A percentile compares a stretch with the other conserved stretches of the same genome.
These are phyloP conservation scores for Suillus bovinus DNA, from an alignment of 768 basidiomycete species.

Conservation along the genomic window DNA sequence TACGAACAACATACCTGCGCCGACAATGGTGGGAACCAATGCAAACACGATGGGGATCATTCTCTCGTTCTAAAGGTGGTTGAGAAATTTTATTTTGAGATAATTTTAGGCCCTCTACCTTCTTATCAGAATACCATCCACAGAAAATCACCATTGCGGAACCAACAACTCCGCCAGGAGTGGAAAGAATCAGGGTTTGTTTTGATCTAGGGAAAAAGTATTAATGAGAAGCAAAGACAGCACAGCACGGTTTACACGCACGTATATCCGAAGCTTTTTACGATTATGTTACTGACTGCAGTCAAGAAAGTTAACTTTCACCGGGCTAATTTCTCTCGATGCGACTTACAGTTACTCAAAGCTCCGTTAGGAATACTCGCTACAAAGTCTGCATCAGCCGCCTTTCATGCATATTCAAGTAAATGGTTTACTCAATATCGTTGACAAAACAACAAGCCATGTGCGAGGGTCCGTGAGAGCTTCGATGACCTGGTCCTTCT, in stretches of 20 bases:
- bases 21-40: conserved; percentile 58
- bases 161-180: conserved; percentile 54
- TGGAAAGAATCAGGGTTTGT: conserved; percentile 59
- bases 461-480: conserved; percentile 58
- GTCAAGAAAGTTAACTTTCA: background rate
- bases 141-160: conserved; percentile 50
- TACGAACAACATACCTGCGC: conserved; percentile 40
- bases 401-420: background rate
- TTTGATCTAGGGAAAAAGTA: conserved; percentile 43
- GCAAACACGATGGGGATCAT: conserved; percentile 63
- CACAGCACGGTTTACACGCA: conserved; percentile 29
- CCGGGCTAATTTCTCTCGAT: background rate
- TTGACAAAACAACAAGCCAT: conserved; percentile 62
- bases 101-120: conserved; percentile 34
- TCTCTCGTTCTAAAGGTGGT: conserved; percentile 46
- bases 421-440: conserved; percentile 47
- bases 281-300: conserved; percentile 60
- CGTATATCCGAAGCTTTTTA: conserved; percentile 67
- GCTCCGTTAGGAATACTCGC: conserved; percentile 69
- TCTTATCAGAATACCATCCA: conserved; percentile 68
- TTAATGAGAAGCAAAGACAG: background rate
- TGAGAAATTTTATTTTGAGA: background rate
- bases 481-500: conserved; percentile 58
- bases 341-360: conserved; percentile 57
- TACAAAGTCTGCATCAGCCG: conserved; percentile 24